Evolutionary conservation across 306 rosid species (phyloP), one percentile per base, ranked within the genome.

Genomic region (Vigna hirtella): DNA sequence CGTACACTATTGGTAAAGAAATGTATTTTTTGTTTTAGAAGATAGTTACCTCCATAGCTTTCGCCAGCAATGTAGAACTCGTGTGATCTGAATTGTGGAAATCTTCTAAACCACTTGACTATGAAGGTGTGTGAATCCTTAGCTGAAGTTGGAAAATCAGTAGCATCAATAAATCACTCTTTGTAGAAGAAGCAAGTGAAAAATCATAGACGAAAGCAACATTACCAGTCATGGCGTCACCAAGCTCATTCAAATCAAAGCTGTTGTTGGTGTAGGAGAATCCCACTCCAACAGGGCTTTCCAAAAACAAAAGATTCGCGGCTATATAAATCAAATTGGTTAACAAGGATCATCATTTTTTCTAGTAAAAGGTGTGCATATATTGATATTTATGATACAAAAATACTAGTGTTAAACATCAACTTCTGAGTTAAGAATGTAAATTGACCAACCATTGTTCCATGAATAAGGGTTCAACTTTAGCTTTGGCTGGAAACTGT

Each of bases 51-150:
- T 80, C 86, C 97, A 62, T 93, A 93, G 89, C 98, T 93, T 84
- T 93, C 98, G 66, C 98, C 97, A n/a, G 97, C 70, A 67, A 93
- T 91, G 85, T 90, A 93, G 77, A 93, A 93, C 7, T 91, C 88
- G 43, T 86, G 96, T 50, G 90, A 90, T 82, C 89, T 88, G 83
- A 81, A 93, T 51, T 90, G 93, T 42, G 97, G 98, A 51, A 93
- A 93, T 72, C 93, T 80, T 38, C 40, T 72, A 79, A 93, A 86
- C 98, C 98, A 93, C 52, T 90, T 90, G 86, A 86, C 18, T 24
- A 93, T 32, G 76, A 93, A 93, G 32, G 7, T 71, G 70, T 90
- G 85, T 9, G 98, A 90, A 84, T 93, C 98, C 85, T 76, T 74
- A 47, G 98, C 98, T 93, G 82, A 9, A 32, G 65, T 78, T 26